phyloP scores from a whole-genome alignment of 108 stramenopile species.

The Nannochloropsis salina region DNA sequence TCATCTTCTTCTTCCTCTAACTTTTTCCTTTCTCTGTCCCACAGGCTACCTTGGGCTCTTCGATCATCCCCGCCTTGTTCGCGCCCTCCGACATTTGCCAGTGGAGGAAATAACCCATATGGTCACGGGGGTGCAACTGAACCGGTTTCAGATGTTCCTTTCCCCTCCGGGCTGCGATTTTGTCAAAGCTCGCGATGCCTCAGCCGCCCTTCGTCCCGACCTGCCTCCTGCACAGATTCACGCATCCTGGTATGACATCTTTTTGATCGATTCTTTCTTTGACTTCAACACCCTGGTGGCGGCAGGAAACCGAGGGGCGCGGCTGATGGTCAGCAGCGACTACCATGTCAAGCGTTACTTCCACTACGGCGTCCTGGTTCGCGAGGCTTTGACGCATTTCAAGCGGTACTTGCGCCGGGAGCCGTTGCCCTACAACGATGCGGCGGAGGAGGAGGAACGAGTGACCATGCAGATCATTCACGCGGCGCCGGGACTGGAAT shows the following conservation, averaged over 20 bases:
- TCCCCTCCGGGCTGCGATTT: background rate
- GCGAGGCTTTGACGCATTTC: background rate
- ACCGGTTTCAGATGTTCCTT: background rate
- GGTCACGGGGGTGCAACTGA: background rate
- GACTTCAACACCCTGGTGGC: background rate
- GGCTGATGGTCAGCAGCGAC: background rate
- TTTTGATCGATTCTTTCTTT: constrained; percentile 15
- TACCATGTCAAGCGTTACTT: background rate
- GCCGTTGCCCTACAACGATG: background rate
- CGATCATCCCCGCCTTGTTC: constrained; percentile 8
- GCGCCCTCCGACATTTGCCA: background rate
- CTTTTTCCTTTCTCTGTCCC: background rate
- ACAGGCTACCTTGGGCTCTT: background rate
- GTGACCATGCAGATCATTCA: constrained; percentile 1
- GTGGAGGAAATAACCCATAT: background rate
- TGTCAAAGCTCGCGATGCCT: background rate
- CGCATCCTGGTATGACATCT: background rate
- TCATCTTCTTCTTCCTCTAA: background rate
- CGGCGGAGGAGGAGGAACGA: background rate
- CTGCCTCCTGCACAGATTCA: constrained; percentile 13
- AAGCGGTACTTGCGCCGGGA: background rate
- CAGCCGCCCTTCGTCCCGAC: constrained; percentile 3
- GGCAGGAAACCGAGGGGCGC: background rate
- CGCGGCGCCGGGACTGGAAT: background rate
- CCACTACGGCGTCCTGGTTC: background rate